Conservation (phyloP, 371 early-diverging fungal genomes). For the Syncephalastrum monosporum region DNA sequence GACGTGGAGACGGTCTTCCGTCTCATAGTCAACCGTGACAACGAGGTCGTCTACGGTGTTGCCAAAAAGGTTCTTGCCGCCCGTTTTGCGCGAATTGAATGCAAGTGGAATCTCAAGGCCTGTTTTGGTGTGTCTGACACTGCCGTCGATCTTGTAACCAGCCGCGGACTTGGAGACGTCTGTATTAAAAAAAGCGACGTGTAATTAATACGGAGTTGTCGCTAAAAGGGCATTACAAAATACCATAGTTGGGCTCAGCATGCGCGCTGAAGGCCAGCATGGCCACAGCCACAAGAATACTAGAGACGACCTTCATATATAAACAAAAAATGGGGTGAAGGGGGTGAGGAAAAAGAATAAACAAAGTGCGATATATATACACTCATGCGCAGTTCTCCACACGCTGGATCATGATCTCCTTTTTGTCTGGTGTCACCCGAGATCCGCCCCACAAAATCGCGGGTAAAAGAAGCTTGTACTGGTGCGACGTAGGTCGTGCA, state of each 20-base stretch:
- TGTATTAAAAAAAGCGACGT: background rate
- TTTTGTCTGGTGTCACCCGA: background rate
- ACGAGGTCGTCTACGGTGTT: slow-evolving; percentile 39
- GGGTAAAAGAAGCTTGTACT: no score
- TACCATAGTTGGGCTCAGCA: slow-evolving; percentile 7
- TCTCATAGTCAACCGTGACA: slow-evolving; percentile 51
- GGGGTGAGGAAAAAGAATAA: background rate
- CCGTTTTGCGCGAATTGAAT: slow-evolving; percentile 6
- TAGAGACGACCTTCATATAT: slow-evolving; percentile 1
- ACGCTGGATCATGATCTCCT: background rate
- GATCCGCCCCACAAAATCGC: no score
- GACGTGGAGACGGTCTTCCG: slow-evolving; percentile 49
- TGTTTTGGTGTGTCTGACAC: slow-evolving; percentile 19
- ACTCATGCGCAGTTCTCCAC: background rate
- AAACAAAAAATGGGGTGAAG: background rate
- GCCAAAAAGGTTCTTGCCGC: slow-evolving; percentile 34
- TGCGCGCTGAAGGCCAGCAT: background rate
- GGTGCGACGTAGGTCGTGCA: no score
- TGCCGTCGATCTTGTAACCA: slow-evolving; percentile 20
- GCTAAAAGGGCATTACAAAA: background rate
- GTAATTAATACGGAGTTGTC: background rate
- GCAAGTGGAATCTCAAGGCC: slow-evolving; percentile 26
- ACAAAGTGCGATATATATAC: background rate
- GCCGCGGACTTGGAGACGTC: slow-evolving; percentile 15
- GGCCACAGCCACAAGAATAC: slow-evolving; percentile 3